Conservation (phyloP, 169 alveolate species). For the Cystoisospora suis region DNA sequence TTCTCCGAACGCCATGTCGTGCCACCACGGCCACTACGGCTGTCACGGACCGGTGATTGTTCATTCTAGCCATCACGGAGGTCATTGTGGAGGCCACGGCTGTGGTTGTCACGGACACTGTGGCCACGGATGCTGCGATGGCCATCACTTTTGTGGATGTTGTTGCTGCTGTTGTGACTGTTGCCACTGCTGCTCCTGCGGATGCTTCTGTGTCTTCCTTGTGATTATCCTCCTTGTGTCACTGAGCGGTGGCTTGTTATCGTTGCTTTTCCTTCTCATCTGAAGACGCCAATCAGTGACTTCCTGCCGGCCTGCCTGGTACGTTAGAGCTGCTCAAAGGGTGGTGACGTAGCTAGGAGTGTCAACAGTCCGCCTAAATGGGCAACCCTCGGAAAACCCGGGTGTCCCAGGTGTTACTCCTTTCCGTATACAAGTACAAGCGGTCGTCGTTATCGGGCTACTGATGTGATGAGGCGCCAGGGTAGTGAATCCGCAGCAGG, state of each 20-base stretch:
- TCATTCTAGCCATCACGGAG: conserved; percentile 21
- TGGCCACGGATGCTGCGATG: conserved; percentile 25
- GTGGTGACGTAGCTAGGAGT: no score
- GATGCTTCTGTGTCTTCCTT: not conserved
- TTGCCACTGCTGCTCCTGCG: conserved; percentile 13
- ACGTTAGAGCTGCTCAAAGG: no score
- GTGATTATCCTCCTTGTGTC: not conserved
- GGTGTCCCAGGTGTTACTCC: no score
- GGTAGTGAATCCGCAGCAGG: no score
- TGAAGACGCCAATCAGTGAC: no score
- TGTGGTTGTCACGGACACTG: not conserved
- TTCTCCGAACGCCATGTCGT: conserved; percentile 23
- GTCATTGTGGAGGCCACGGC: not conserved
- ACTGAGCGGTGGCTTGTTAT: not conserved
- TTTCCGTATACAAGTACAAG: no score
- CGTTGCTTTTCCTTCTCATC: no score
- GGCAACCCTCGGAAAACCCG: no score
- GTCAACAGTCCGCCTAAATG: no score
- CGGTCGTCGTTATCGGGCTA: no score
- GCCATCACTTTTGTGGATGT: not conserved
- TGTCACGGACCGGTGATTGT: not conserved
- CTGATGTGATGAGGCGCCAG: no score
- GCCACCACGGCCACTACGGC: conserved; percentile 27
- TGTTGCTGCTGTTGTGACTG: conserved; percentile 23
- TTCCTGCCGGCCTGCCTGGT: no score